These are phyloP conservation scores for Phaeosphaeria sp. DNA, from an alignment of 2,329 filamentous ascomycete genomes.

Conservation along the genomic window DNA sequence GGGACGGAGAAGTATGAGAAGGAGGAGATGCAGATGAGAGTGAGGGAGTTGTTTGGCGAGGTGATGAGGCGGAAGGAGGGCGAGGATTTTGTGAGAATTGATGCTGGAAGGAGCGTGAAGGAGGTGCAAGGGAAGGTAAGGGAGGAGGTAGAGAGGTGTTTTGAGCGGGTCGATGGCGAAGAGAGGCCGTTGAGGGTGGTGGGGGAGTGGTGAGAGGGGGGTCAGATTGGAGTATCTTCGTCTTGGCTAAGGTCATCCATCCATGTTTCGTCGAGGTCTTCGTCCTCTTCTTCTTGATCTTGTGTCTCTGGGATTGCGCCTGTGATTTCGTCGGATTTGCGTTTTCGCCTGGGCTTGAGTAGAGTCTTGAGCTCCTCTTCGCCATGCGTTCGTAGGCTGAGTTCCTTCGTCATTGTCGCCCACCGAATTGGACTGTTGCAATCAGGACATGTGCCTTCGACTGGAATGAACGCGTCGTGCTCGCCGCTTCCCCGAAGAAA, in stretches of 20 bases:
- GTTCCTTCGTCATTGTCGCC: conserved; percentile 81
- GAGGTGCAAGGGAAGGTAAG: conserved; percentile 55
- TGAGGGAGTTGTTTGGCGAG: conserved; percentile 74
- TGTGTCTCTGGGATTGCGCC: conserved; percentile 14
- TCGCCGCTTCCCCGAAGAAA: conserved; percentile 57
- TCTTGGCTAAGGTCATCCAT: conserved; percentile 42
- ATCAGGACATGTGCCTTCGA: conserved; percentile 71
- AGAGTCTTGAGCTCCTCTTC: conserved; percentile 73
- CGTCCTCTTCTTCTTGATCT: conserved; percentile 33
- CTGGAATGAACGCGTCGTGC: conserved; percentile 64
- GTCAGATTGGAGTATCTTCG: conserved; percentile 13
- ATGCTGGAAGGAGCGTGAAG: conserved; percentile 61
- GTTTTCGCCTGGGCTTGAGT: conserved; percentile 62
- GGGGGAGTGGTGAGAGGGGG: conserved; percentile 34
- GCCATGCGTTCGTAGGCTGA: conserved; percentile 76
- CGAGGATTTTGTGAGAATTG: conserved; percentile 60
- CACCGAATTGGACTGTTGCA: conserved; percentile 72
- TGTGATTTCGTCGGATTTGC: conserved; percentile 34
- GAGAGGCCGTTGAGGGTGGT: conserved; percentile 32
- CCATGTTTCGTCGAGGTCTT: conserved; percentile 46
- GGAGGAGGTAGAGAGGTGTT: conserved; percentile 27
- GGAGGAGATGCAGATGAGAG: conserved; percentile 79
- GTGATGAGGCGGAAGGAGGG: conserved; percentile 57
- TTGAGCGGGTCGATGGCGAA: conserved; percentile 34
- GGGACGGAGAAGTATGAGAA: conserved; percentile 90